Conservation (phyloP, 225 moss, liverwort and hornwort genomes). For the Sphagnum contortum region DNA sequence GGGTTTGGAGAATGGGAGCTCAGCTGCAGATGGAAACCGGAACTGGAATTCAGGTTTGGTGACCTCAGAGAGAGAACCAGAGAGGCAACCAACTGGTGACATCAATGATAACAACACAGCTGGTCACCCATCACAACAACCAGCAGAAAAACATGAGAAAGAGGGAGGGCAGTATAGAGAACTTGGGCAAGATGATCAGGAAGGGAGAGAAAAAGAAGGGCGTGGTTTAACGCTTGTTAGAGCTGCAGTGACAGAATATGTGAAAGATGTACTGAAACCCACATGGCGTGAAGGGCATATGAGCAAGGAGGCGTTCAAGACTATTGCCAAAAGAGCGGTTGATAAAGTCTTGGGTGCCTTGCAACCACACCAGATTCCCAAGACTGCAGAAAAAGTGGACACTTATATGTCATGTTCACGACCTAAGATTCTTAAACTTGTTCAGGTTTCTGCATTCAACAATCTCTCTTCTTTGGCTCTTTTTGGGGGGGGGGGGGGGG, state of each 20-base stretch:
- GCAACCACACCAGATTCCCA: conserved; percentile 65
- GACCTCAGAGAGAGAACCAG: too few species aligned
- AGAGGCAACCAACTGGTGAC: background rate
- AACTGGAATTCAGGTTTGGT: conserved; percentile 20
- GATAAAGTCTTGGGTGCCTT: conserved; percentile 76
- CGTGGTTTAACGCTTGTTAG: conserved; percentile 41
- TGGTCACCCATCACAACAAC: conserved; percentile 12
- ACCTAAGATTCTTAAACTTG: conserved; percentile 86
- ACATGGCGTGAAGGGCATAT: conserved; percentile 94
- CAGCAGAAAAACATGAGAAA: conserved; percentile 15
- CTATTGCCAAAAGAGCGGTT: conserved; percentile 87
- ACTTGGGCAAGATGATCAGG: conserved; percentile 8
- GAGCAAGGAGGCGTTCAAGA: conserved; percentile 96
- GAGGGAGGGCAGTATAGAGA: too few species aligned
- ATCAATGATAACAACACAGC: background rate
- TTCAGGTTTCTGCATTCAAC: conserved; percentile 39
- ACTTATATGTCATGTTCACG: conserved; percentile 62
- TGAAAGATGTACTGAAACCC: conserved; percentile 81
- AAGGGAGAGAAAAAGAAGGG: conserved; percentile 31
- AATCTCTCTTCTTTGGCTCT: too few species aligned
- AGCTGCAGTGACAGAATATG: conserved; percentile 54
- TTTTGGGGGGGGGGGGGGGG: too few species aligned
- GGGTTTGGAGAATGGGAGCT: conserved; percentile 56
- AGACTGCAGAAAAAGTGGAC: conserved; percentile 74
- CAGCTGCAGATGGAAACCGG: conserved; percentile 28